These are phyloP conservation scores for Xerocomellus dryophilus DNA, from an alignment of 768 basidiomycete genomes.

Conservation along the genomic window DNA sequence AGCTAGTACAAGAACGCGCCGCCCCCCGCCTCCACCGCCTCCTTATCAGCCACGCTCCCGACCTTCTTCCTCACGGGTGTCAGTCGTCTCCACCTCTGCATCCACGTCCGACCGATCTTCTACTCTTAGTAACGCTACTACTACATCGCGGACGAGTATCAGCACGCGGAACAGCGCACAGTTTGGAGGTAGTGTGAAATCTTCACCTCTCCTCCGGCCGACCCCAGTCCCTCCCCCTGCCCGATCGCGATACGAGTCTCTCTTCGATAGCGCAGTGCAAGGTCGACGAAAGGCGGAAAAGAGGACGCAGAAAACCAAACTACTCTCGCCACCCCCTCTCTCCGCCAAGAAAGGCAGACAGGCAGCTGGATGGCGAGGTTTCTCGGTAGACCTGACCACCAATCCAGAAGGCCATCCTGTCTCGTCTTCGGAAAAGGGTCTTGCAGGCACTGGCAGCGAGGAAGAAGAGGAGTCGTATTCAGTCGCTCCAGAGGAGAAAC, in stretches of 20 bases:
- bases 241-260: constrained; percentile 60
- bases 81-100: constrained; percentile 35
- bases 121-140: constrained; percentile 48
- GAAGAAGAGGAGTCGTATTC: constrained; percentile 27
- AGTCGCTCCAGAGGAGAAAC: constrained; percentile 43
- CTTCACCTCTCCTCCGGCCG: constrained; percentile 44
- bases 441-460: constrained; percentile 11
- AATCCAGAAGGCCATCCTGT: constrained; percentile 36
- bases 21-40: constrained; percentile 38
- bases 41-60: constrained; percentile 26
- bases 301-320: constrained; percentile 25
- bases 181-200: constrained; percentile 13
- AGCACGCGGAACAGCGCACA: constrained; percentile 33
- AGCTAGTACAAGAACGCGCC: constrained; percentile 39
- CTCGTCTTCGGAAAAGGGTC: constrained; percentile 13
- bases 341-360: constrained; percentile 45
- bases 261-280: constrained; percentile 61
- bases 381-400: constrained; percentile 65
- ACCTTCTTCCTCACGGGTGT: constrained; percentile 37
- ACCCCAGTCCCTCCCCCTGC: constrained; percentile 67
- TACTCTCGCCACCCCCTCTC: constrained; percentile 36
- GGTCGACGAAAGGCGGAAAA: constrained; percentile 42
- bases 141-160: constrained; percentile 37
- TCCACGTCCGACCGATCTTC: constrained; percentile 64
- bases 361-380: constrained; percentile 71